Evolutionary conservation across 306 rosid genomes (phyloP).

Genomic region (Carpinus fangiana): DNA sequence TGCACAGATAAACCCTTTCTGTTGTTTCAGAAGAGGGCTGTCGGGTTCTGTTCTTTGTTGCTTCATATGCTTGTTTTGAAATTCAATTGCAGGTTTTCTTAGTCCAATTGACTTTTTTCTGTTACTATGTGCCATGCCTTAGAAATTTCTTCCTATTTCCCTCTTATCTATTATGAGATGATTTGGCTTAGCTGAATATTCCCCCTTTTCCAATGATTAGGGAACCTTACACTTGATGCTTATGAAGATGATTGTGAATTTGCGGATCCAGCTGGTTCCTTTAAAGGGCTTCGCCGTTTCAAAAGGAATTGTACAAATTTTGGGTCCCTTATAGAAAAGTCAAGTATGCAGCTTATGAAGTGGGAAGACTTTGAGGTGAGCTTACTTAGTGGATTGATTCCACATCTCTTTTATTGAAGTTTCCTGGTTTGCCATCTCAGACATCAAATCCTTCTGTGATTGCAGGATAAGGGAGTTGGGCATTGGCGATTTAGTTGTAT

Average conservation of each 20-base stretch:
- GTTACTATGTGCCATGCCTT: neutral
- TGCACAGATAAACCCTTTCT: neutral
- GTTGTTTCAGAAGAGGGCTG: neutral
- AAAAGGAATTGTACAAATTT: conserved; percentile 94
- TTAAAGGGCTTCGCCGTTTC: conserved; percentile 87
- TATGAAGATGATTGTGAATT: conserved; percentile 91
- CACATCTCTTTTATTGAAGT: conserved; percentile 9
- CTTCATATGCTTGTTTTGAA: neutral
- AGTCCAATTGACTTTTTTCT: neutral
- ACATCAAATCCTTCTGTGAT: conserved; percentile 13
- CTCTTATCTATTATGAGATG: no score
- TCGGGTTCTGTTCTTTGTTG: neutral
- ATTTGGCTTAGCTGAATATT: conserved; percentile 4
- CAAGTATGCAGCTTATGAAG: conserved; percentile 85
- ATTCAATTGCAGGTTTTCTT: neutral
- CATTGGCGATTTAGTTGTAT: conserved; percentile 85
- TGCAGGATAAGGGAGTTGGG: conserved; percentile 81
- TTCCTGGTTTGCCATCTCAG: neutral
- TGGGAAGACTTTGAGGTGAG: conserved; percentile 92
- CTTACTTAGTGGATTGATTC: neutral
- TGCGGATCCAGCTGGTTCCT: conserved; percentile 96
- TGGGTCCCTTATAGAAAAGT: conserved; percentile 77
- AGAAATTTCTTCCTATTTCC: no score
- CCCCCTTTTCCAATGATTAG: conserved; percentile 36
- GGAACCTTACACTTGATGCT: conserved; percentile 80